phyloP scores from a whole-genome alignment of 306 rosid species.

The Nissolia schottii region DNA sequence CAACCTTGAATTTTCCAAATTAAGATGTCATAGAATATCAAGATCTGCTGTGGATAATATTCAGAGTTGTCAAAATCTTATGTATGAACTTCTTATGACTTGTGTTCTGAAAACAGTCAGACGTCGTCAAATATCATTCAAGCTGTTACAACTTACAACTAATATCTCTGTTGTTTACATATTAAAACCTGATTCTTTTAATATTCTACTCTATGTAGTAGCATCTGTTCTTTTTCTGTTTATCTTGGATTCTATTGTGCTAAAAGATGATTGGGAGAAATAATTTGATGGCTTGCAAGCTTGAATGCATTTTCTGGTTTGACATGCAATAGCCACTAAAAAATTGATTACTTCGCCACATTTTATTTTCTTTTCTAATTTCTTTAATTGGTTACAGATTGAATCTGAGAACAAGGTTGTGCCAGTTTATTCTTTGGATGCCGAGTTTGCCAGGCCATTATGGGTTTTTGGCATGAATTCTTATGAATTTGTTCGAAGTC shows the following conservation, averaged over 20 bases:
- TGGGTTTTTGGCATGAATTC: constrained; percentile 83
- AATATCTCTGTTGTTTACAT: neutral
- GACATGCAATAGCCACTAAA: neutral
- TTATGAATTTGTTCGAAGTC: constrained; percentile 58
- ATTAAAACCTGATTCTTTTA: neutral
- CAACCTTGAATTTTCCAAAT: neutral
- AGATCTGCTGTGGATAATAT: neutral
- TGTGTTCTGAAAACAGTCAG: neutral
- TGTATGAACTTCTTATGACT: neutral
- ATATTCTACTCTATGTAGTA: neutral
- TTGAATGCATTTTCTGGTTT: constrained; percentile 10
- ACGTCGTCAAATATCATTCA: neutral
- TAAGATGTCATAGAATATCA: neutral
- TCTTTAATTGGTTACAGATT: constrained; percentile 46
- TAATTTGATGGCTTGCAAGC: constrained; percentile 1
- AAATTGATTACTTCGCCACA: neutral
- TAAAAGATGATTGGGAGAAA: neutral
- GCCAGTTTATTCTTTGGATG: constrained; percentile 64
- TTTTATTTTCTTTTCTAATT: constrained; percentile 2
- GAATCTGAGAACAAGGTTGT: constrained; percentile 68
- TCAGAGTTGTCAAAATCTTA: neutral
- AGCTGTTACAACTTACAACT: neutral
- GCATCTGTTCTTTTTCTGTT: neutral
- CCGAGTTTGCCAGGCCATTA: constrained; percentile 80
- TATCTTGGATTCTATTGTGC: neutral